Evolutionary conservation across 768 basidiomycete genomes (phyloP).

Genomic region (Tylopilus balloui): DNA sequence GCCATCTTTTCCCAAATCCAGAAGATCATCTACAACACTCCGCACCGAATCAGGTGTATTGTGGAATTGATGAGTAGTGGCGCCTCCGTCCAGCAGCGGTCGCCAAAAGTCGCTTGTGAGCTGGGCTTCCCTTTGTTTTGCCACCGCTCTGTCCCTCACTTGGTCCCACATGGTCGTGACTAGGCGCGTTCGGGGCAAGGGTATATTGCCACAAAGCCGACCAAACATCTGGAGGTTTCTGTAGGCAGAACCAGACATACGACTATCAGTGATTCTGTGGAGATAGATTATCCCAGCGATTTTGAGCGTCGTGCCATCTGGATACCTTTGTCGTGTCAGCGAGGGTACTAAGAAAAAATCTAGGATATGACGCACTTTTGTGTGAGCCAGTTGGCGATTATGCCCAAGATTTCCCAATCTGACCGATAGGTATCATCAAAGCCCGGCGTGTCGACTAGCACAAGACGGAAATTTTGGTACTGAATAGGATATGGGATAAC

Average conservation of each 20-base stretch:
- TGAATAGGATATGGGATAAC: conserved; percentile 3
- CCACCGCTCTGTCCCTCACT: conserved; percentile 12
- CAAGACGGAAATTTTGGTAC: neutral
- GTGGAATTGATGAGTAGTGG: neutral
- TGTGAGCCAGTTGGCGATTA: conserved; percentile 17
- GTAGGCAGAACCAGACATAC: conserved; percentile 29
- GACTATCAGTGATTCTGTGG: conserved; percentile 34
- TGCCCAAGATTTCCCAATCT: conserved; percentile 9
- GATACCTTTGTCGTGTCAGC: conserved; percentile 4
- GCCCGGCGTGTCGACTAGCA: conserved; percentile 21
- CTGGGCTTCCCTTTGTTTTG: conserved; percentile 19
- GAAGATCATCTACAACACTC: neutral
- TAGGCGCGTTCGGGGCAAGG: conserved; percentile 29
- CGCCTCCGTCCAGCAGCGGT: neutral
- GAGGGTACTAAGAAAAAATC: neutral
- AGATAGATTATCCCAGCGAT: conserved; percentile 33
- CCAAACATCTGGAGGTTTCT: conserved; percentile 34
- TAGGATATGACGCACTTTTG: conserved; percentile 9
- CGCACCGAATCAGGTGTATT: neutral
- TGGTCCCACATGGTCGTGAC: conserved; percentile 39
- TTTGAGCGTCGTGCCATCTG: conserved; percentile 2
- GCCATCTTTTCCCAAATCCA: rapidly evolving
- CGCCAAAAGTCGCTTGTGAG: conserved; percentile 27
- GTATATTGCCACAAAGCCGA: conserved; percentile 32
- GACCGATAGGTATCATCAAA: conserved; percentile 19